A percentile compares a stretch with the other conserved stretches of the same genome.
Conservation (phyloP, 257 asterid genomes). For the Petrea volubilis region DNA sequence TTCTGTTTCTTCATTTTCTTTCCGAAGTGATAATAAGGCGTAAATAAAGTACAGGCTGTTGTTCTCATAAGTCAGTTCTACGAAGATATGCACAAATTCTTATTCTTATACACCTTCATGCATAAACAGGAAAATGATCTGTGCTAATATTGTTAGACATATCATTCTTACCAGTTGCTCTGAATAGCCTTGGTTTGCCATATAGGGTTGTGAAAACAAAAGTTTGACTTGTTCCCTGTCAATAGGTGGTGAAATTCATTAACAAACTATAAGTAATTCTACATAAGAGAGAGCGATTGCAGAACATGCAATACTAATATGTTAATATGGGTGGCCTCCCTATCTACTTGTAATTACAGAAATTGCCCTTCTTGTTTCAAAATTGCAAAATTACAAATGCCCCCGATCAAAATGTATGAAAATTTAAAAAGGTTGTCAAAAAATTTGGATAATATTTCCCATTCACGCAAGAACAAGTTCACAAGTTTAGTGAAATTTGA, state of each 20-base stretch:
- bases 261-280: slow-evolving; percentile 5
- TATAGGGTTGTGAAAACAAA: slow-evolving; percentile 89
- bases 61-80: not conserved
- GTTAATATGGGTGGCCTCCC: too few relatives aligned
- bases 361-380: too few relatives aligned
- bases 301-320: not conserved
- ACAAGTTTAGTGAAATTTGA: too few relatives aligned
- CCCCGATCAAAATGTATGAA: too few relatives aligned
- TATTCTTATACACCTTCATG: not conserved
- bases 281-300: slow-evolving; percentile 5
- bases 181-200: slow-evolving; percentile 90
- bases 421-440: too few relatives aligned
- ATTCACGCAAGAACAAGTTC: too few relatives aligned
- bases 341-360: too few relatives aligned
- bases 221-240: slow-evolving; percentile 82
- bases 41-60: too few relatives aligned
- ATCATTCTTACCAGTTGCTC: slow-evolving; percentile 76
- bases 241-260: slow-evolving; percentile 12
- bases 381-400: too few relatives aligned
- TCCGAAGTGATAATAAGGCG: too few relatives aligned
- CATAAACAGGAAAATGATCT: not conserved
- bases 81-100: not conserved
- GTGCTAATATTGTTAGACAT: not conserved
- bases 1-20: too few relatives aligned
- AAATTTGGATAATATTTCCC: too few relatives aligned